Percentiles rank a stretch among this genome's conserved stretches.
These are phyloP conservation scores for Chimonanthus praecox DNA, from an alignment of 164 flowering plant genomes.

Conservation along the genomic window DNA sequence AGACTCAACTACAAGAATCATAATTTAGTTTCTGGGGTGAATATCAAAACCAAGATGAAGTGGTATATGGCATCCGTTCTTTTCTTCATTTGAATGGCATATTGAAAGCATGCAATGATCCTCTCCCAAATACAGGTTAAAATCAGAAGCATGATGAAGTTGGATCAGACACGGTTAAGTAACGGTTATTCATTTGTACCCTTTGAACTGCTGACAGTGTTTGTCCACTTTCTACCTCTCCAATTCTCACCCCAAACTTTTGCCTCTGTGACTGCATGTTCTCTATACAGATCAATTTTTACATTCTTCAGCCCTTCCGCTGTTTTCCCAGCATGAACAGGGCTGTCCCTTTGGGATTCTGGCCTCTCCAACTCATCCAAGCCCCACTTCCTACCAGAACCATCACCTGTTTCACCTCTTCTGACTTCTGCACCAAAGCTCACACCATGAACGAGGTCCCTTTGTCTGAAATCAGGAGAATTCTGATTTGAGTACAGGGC, in stretches of 20 bases:
- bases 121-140: not conserved
- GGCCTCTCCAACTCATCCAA: slow-evolving; percentile 6
- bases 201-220: slow-evolving; percentile 55
- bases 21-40: not conserved
- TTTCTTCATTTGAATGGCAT: not conserved
- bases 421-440: slow-evolving; percentile 27
- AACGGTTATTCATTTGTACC: slow-evolving; percentile 39
- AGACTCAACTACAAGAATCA: not conserved
- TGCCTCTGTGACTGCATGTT: slow-evolving; percentile 10
- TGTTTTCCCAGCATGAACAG: slow-evolving; percentile 41
- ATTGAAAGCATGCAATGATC: not conserved
- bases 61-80: not conserved
- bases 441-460: slow-evolving; percentile 36
- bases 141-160: not conserved
- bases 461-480: slow-evolving; percentile 63
- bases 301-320: slow-evolving; percentile 30
- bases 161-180: not conserved
- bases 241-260: slow-evolving; percentile 15
- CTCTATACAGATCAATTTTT: slow-evolving; percentile 9
- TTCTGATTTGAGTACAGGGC: slow-evolving; percentile 51
- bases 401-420: slow-evolving; percentile 12
- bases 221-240: slow-evolving; percentile 19
- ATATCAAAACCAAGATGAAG: not conserved
- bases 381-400: slow-evolving; percentile 17
- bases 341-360: slow-evolving; percentile 34